Base-by-base conservation (phyloP, 2,329 filamentous ascomycete genomes). In the Diaporthe humulicola region DNA sequence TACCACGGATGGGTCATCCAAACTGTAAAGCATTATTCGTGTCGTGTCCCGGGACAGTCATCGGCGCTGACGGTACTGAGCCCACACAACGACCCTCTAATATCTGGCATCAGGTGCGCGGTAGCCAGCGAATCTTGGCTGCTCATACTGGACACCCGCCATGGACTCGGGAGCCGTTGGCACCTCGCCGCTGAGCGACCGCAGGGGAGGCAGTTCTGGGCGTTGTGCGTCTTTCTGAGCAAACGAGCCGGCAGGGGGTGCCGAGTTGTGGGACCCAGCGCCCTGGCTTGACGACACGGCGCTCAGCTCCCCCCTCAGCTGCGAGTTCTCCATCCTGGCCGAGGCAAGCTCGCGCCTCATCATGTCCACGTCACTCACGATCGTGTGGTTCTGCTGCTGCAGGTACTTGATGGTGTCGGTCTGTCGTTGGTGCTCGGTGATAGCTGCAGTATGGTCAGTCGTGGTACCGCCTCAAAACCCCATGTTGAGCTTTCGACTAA, bases 61-160 rank as follows among this genome's bases (percentile, higher is more conserved):
- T 19, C 64, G 14, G n/a, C 45, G 22, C 45, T 40, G 33, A 52
- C 12, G 45, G 30, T 12, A 33, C 28, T 28, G 61, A 9, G 12
- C 8, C 22, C 64, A 45, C 19, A 17, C 6, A 12, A 6, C 52
- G 45, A 52, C 71, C 81, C 67, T 81, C 48, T 76, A 76, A 40
- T 75, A 75, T 42, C 73, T 71, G n/a, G 22, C 58, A 67, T 84
- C 86, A 73, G 79, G 77, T 30, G 79, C 80, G 56, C 88, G 86
- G 77, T 86, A 90, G 7, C 87, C 87, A 74, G 87, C 88, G 10
- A 83, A 77, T 30, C 86, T 84, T 3, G 87, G 84, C 8, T 84
- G 83, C 38, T 91, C 90, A 70, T 93, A 93, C 79, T 92, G 91
- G 8, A 93, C 90, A 2, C 91, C 91, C 1, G 90, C 91, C 91